Conservation (phyloP, 257 asterid genomes). For the Perilla frutescens region DNA sequence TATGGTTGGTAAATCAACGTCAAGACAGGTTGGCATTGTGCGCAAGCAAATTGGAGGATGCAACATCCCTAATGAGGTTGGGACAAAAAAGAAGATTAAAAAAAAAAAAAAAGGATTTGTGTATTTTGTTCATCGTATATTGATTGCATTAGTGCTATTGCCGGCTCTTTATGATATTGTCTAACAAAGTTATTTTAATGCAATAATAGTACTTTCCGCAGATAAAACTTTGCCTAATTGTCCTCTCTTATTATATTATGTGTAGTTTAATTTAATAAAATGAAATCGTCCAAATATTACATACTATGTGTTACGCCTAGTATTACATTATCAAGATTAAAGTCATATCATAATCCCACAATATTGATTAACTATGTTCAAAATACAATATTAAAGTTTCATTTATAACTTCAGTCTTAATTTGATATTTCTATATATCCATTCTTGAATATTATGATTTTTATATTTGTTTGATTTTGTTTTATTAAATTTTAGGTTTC, state of each 20-base stretch:
- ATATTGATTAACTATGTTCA: no score
- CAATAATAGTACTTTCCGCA: conserved; percentile 3
- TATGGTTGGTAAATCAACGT: conserved; percentile 24
- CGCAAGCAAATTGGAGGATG: neutral
- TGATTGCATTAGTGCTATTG: neutral
- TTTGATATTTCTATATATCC: no score
- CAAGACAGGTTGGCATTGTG: neutral
- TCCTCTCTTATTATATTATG: neutral
- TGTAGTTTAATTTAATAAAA: no score
- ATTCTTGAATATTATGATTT: no score
- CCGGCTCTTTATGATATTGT: conserved; percentile 8
- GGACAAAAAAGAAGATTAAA: neutral
- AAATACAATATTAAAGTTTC: no score
- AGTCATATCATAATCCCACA: no score
- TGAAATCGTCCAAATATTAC: no score
- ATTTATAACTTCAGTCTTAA: no score
- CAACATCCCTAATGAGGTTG: neutral
- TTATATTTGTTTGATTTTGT: no score
- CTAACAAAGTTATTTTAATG: neutral
- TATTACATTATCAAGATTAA: no score
- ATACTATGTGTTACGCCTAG: no score
- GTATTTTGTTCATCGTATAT: neutral
- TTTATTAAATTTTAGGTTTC: no score
- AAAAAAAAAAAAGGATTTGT: neutral
- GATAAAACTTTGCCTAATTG: neutral